Evolutionary conservation across 352 stramenopile genomes (phyloP).

Genomic region (Phytopythium vexans): DNA sequence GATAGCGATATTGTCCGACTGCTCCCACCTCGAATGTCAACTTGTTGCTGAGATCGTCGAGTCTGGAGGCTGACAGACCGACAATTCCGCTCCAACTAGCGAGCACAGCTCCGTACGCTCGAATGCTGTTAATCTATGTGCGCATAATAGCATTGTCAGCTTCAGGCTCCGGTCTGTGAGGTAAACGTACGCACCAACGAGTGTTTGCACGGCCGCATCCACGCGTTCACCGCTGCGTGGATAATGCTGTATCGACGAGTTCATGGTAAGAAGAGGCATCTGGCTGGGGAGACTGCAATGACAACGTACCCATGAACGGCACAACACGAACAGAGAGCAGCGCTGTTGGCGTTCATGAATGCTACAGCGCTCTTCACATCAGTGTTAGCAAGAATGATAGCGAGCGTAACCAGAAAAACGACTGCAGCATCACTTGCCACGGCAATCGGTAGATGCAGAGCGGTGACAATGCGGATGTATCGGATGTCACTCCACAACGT

Average conservation of each 20-base stretch:
- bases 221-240: constrained; percentile 30
- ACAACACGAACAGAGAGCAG: constrained; percentile 26
- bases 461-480: constrained; percentile 34
- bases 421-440: constrained; percentile 27
- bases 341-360: constrained; percentile 35
- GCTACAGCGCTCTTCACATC: constrained; percentile 25
- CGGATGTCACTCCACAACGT: constrained; percentile 60
- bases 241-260: constrained; percentile 10
- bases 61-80: constrained; percentile 27
- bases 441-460: constrained; percentile 40
- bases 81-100: constrained; percentile 37
- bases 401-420: neutral
- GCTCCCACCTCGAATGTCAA: constrained; percentile 36
- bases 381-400: constrained; percentile 2
- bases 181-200: constrained; percentile 28
- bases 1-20: neutral
- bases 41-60: constrained; percentile 41
- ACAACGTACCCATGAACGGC: constrained; percentile 25
- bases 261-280: no score
- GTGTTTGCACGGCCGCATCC: constrained; percentile 43
- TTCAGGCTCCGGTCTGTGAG: no score
- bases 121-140: constrained; percentile 47
- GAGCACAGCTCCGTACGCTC: constrained; percentile 36
- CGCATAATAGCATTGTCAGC: no score
- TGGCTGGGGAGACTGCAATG: no score